These are phyloP conservation scores for Adansonia madagascariensis DNA, from an alignment of 441 rosid species.

Conservation along the genomic window DNA sequence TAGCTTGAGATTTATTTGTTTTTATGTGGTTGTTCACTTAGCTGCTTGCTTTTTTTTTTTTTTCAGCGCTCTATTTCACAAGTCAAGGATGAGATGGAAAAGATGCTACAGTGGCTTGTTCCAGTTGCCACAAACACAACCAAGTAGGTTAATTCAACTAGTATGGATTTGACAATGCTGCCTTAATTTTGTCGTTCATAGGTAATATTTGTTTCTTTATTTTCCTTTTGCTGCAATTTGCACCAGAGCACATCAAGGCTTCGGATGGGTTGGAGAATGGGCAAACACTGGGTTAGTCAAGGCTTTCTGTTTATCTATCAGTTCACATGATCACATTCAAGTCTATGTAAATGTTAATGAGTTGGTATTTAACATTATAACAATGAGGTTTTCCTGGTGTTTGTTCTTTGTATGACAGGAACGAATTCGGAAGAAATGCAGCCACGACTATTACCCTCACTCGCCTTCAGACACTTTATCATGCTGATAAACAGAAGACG, in stretches of 20 bases:
- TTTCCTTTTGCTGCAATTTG: constrained; percentile 24
- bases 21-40: not conserved
- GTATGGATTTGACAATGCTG: not conserved
- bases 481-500: constrained; percentile 67
- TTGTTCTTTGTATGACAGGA: constrained; percentile 42
- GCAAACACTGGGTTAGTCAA: constrained; percentile 73
- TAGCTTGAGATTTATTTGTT: constrained; percentile 20
- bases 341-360: not conserved
- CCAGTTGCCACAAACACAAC: constrained; percentile 77
- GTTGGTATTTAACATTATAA: not conserved
- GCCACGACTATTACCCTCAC: constrained; percentile 44
- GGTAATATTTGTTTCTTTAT: constrained; percentile 17
- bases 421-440: constrained; percentile 55
- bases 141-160: constrained; percentile 49
- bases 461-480: constrained; percentile 77
- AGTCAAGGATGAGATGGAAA: constrained; percentile 83
- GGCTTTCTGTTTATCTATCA: constrained; percentile 10
- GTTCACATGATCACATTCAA: not conserved
- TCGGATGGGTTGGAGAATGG: constrained; percentile 99
- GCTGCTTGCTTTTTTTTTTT: not conserved
- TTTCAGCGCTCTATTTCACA: constrained; percentile 65
- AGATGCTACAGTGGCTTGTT: constrained; percentile 81
- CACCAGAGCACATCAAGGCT: constrained; percentile 89
- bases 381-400: constrained; percentile 22
- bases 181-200: not conserved